Conservation (phyloP, 2,329 filamentous ascomycete species). For the Penicillium sclerotiorum region DNA sequence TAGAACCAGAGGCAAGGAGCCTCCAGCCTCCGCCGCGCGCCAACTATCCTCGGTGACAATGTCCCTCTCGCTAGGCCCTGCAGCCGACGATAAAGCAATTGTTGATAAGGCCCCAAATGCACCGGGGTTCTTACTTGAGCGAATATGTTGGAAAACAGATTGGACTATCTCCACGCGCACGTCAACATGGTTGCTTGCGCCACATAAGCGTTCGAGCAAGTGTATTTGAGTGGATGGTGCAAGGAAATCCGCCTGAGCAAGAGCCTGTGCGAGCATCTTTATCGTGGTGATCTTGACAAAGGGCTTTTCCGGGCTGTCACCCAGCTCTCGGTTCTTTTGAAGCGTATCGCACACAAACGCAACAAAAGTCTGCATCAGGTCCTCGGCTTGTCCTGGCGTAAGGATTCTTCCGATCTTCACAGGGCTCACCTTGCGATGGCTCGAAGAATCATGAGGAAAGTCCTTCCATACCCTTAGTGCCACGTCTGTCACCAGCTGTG, state of each 20-base stretch:
- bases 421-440: conserved; percentile 1
- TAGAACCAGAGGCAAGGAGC: not conserved
- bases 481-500: not conserved
- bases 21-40: not conserved
- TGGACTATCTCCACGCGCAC: not conserved
- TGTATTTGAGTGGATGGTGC: not conserved
- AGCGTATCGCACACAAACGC: not conserved
- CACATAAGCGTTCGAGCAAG: not conserved
- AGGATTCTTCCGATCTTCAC: not conserved
- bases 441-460: not conserved
- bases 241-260: not conserved
- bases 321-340: not conserved
- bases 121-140: not conserved
- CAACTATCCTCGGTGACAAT: not conserved
- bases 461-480: not conserved
- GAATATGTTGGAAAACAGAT: not conserved
- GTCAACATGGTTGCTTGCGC: not conserved
- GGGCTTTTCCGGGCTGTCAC: not conserved
- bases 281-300: not conserved
- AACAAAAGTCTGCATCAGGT: not conserved
- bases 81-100: not conserved
- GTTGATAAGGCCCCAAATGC: not conserved
- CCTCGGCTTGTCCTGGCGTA: not conserved
- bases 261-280: not conserved
- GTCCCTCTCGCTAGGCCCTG: not conserved